Evolutionary conservation across 176 grass and related monocot species (phyloP).

Genomic region (Coix lacrymajobi): DNA sequence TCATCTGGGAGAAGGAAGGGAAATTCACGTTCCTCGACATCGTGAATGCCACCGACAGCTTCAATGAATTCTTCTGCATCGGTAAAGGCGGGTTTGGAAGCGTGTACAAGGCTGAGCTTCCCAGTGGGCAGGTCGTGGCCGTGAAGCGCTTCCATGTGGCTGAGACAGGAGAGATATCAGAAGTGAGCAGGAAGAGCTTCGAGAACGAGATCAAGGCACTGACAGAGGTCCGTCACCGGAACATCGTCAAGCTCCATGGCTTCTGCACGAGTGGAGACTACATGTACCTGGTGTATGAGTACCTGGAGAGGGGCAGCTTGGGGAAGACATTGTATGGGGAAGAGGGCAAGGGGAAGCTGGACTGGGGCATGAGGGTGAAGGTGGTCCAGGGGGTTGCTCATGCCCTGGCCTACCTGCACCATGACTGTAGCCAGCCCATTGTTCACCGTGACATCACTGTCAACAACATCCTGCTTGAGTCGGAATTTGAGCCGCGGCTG

Average conservation of each 20-base stretch:
- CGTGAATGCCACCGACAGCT: constrained; percentile 71
- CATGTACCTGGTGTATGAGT: constrained; percentile 89
- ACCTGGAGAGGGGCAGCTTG: constrained; percentile 76
- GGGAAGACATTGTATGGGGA: constrained; percentile 62
- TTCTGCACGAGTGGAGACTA: constrained; percentile 62
- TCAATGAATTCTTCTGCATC: constrained; percentile 76
- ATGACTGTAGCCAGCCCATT: constrained; percentile 59
- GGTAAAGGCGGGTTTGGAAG: constrained; percentile 85
- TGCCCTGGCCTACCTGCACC: constrained; percentile 79
- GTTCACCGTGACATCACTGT: constrained; percentile 72
- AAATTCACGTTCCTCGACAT: constrained; percentile 87
- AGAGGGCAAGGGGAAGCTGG: constrained; percentile 54
- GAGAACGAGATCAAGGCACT: constrained; percentile 78
- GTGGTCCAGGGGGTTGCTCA: constrained; percentile 68
- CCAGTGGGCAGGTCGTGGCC: constrained; percentile 57
- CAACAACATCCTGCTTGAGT: constrained; percentile 77
- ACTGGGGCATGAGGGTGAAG: constrained; percentile 72
- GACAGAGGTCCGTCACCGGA: constrained; percentile 74
- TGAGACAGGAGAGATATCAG: constrained; percentile 39
- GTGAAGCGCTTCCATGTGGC: constrained; percentile 72
- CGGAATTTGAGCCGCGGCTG: constrained; percentile 58
- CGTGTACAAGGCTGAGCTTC: constrained; percentile 71
- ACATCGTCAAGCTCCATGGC: constrained; percentile 87
- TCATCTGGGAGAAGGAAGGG: constrained; percentile 86
- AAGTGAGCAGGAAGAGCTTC: constrained; percentile 64